Conservation (phyloP, 192 early-diverging fungal species). For the Linnemannia zychae region DNA sequence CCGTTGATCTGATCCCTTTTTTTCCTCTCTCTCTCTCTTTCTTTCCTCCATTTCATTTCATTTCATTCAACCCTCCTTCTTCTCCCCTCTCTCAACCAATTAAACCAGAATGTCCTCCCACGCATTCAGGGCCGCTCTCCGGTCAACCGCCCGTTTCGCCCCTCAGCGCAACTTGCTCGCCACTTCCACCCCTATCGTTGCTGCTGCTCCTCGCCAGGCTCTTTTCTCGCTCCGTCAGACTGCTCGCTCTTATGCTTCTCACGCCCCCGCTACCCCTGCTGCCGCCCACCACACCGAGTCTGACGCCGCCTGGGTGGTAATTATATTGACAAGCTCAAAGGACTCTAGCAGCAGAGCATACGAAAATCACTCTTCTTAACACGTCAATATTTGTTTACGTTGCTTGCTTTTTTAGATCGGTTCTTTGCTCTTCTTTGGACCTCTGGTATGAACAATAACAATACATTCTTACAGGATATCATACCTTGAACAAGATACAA, state of each 20-base stretch:
- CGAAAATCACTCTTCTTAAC: neutral
- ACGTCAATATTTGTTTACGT: neutral
- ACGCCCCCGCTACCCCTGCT: neutral
- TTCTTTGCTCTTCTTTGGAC: constrained; percentile 65
- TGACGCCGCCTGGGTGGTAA: constrained; percentile 46
- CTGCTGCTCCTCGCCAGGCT: constrained; percentile 23
- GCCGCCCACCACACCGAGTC: constrained; percentile 22
- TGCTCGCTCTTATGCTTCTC: constrained; percentile 43
- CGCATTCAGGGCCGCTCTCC: constrained; percentile 46
- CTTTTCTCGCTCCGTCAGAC: constrained; percentile 46
- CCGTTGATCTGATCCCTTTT: neutral
- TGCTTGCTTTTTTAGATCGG: constrained; percentile 44
- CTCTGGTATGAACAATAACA: constrained; percentile 43
- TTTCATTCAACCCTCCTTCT: neutral
- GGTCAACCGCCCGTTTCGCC: constrained; percentile 21
- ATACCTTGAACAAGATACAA: neutral
- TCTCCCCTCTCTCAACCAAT: neutral
- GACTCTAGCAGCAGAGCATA: neutral
- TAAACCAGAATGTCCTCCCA: constrained; percentile 27
- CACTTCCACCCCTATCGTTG: constrained; percentile 9
- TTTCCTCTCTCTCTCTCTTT: constrained; percentile 5
- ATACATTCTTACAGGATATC: neutral
- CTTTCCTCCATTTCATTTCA: constrained; percentile 2
- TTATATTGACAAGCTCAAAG: neutral
- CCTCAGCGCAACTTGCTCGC: neutral